These are phyloP conservation scores for Lachnellula occidentalis DNA, from an alignment of 2,329 filamentous ascomycete species.

Conservation along the genomic window DNA sequence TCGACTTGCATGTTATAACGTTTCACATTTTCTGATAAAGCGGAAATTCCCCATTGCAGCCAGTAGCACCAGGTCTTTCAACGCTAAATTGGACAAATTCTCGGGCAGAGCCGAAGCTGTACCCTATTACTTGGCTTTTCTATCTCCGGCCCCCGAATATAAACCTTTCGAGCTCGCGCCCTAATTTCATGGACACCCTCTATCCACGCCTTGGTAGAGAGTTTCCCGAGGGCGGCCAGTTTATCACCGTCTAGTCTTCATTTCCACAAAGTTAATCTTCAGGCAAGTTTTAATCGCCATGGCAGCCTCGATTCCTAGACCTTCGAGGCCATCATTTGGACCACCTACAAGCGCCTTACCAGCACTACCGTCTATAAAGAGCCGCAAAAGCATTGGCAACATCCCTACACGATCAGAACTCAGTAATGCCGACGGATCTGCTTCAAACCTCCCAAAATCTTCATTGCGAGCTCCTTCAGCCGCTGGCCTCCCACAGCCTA, in stretches of 20 bases:
- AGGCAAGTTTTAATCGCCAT: slow-evolving; percentile 12
- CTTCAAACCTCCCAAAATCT: slow-evolving; percentile 46
- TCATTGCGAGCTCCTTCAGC: slow-evolving; percentile 55
- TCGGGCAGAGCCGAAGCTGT: neutral
- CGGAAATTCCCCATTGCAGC: slow-evolving; percentile 11
- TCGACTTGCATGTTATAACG: slow-evolving; percentile 23
- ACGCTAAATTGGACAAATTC: slow-evolving; percentile 17
- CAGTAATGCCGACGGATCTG: slow-evolving; percentile 7
- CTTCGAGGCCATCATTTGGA: slow-evolving; percentile 63
- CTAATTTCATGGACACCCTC: slow-evolving; percentile 25
- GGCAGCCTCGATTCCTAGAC: slow-evolving; percentile 35
- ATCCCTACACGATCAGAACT: slow-evolving; percentile 51
- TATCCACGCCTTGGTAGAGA: slow-evolving; percentile 13
- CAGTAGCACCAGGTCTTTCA: slow-evolving; percentile 6
- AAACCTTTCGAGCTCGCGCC: slow-evolving; percentile 10
- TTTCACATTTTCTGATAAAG: slow-evolving; percentile 21
- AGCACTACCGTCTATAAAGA: slow-evolving; percentile 67
- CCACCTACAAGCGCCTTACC: slow-evolving; percentile 69
- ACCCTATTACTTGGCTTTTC: slow-evolving; percentile 7
- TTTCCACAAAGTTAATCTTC: neutral
- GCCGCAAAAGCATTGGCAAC: slow-evolving; percentile 58
- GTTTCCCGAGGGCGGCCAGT: slow-evolving; percentile 11
- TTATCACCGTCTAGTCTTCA: slow-evolving; percentile 13
- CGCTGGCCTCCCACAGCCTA: slow-evolving; percentile 37
- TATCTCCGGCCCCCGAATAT: slow-evolving; percentile 12